A percentile compares a stretch with the other conserved stretches of the same genome.
Conservation (phyloP, 768 basidiomycete species). For the Amanita rubescens region DNA sequence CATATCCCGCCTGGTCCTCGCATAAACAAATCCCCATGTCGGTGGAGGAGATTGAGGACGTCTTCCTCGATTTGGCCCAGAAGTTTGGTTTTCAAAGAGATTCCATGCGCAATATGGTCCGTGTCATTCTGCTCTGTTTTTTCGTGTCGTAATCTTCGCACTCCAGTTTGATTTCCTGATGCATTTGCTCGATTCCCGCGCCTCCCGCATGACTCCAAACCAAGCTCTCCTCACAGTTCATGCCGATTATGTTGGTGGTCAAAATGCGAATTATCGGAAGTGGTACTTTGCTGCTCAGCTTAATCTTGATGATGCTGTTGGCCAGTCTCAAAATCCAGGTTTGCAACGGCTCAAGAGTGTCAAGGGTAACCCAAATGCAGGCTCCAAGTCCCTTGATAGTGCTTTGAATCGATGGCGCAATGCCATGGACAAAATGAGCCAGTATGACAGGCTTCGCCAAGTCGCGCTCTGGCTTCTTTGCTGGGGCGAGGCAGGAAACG, state of each 20-base stretch:
- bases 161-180: slow-evolving; percentile 91
- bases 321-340: slow-evolving; percentile 89
- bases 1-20: slow-evolving; percentile 93
- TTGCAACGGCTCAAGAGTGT: slow-evolving; percentile 83
- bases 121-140: slow-evolving; percentile 16
- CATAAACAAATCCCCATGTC: slow-evolving; percentile 94
- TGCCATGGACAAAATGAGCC: slow-evolving; percentile 99
- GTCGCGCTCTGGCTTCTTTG: slow-evolving; percentile 93
- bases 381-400: slow-evolving; percentile 80
- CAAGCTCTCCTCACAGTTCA: slow-evolving; percentile 95
- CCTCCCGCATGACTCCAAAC: slow-evolving; percentile 96
- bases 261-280: slow-evolving; percentile 98
- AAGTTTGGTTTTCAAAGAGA: slow-evolving; percentile 99
- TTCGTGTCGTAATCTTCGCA: slow-evolving; percentile 1
- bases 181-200: slow-evolving; percentile 94
- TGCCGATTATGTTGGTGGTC: slow-evolving; percentile 98
- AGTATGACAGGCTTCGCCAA: slow-evolving; percentile 95
- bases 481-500: slow-evolving; percentile 98
- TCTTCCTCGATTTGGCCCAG: slow-evolving; percentile 94
- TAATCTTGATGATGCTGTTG: slow-evolving; percentile 97
- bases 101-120: slow-evolving; percentile 91
- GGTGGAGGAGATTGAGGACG: slow-evolving; percentile 97
- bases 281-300: slow-evolving; percentile 99
- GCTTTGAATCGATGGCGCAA: slow-evolving; percentile 94
- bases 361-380: slow-evolving; percentile 46